These are phyloP conservation scores for Argentina anserina DNA, from an alignment of 306 rosid species.

Conservation along the genomic window DNA sequence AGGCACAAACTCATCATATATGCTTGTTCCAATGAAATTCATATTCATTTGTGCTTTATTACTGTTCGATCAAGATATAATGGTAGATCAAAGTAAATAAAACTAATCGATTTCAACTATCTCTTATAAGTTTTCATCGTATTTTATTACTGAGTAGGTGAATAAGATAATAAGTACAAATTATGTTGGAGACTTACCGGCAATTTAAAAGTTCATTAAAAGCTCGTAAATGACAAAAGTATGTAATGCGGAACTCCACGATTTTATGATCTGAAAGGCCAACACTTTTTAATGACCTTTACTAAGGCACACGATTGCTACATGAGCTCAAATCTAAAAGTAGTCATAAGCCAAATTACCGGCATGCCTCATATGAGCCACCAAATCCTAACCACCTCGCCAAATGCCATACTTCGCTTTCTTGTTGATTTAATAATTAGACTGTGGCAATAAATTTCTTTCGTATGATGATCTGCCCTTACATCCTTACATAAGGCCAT, in stretches of 20 bases:
- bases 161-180: too few species aligned
- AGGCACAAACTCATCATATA: neutral
- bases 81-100: too few species aligned
- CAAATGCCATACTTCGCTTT: neutral
- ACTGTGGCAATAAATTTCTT: neutral
- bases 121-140: too few species aligned
- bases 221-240: neutral
- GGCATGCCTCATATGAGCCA: neutral
- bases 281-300: neutral
- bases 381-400: neutral
- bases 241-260: neutral
- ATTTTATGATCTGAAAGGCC: neutral
- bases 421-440: neutral
- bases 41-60: too few species aligned
- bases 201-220: neutral
- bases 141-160: neutral
- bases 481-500: neutral
- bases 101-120: too few species aligned
- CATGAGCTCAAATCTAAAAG: neutral
- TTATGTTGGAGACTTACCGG: neutral
- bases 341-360: neutral
- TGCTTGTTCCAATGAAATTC: too few species aligned
- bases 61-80: too few species aligned
- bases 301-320: neutral
- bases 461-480: neutral